Evolutionary conservation across 2,329 filamentous ascomycete species (phyloP).

Genomic region (Ceratocystis cubensis): DNA sequence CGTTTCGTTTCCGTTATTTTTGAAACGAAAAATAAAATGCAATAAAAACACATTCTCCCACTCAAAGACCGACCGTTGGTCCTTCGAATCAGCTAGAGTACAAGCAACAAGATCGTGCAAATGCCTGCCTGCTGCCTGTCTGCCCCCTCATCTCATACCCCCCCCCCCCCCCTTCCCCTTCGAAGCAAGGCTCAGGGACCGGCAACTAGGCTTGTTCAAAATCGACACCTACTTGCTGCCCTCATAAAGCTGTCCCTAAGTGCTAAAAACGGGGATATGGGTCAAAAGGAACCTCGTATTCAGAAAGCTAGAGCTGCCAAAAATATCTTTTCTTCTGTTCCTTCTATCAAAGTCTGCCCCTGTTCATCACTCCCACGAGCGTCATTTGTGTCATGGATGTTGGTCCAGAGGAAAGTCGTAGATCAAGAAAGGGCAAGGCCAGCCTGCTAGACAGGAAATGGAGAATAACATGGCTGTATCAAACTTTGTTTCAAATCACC

Average conservation of each 20-base stretch:
- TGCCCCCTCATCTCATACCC: not conserved
- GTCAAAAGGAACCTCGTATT: constrained; percentile 5
- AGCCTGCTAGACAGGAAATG: not conserved
- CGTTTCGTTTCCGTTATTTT: not conserved
- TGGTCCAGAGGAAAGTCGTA: not conserved
- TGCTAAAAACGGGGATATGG: not conserved
- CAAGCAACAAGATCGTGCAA: too few relatives aligned
- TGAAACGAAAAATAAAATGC: not conserved
- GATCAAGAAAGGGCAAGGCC: not conserved
- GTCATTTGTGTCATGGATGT: constrained; percentile 3
- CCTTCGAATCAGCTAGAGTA: not conserved
- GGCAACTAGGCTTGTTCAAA: not conserved
- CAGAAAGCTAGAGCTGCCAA: constrained; percentile 6
- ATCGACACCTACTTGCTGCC: not conserved
- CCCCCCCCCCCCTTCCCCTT: not conserved
- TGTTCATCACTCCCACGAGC: not conserved
- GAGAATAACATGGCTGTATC: not conserved
- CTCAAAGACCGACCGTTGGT: not conserved
- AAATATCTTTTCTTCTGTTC: constrained; percentile 6
- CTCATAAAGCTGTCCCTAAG: not conserved
- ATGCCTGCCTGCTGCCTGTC: too few relatives aligned
- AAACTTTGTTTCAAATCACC: constrained; percentile 4
- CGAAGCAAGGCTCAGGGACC: not conserved
- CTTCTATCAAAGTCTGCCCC: not conserved
- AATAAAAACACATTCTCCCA: not conserved